Evolutionary conservation across 768 basidiomycete species (phyloP).

Genomic region (Lactifluus volemus): DNA sequence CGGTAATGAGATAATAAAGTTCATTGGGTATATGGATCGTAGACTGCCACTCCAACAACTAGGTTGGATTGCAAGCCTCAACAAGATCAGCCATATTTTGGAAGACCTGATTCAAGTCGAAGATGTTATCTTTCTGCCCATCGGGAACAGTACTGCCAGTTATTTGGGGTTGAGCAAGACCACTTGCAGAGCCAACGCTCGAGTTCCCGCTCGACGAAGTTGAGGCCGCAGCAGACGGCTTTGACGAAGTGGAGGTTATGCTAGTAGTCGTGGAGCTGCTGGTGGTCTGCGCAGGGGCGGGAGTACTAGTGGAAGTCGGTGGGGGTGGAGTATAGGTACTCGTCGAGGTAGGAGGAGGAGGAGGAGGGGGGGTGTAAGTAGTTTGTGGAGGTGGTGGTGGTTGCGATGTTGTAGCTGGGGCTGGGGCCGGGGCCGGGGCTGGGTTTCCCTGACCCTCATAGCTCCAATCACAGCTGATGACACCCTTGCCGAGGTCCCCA

Average conservation of each 20-base stretch:
- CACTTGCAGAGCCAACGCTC: neutral
- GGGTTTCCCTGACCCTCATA: neutral
- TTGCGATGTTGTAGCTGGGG: neutral
- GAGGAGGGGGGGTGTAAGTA: neutral
- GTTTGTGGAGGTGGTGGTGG: neutral
- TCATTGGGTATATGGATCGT: constrained; percentile 7
- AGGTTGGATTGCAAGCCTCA: neutral
- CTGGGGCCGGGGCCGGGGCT: neutral
- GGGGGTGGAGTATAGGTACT: neutral
- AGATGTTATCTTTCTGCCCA: neutral
- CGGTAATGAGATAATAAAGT: neutral
- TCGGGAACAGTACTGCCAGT: neutral
- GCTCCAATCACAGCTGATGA: constrained; percentile 34
- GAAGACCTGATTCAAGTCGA: neutral
- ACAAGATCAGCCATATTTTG: neutral
- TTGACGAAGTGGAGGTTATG: neutral
- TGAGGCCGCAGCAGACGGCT: neutral
- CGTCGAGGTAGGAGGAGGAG: neutral
- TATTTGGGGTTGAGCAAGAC: neutral
- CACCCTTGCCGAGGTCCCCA: constrained; percentile 28
- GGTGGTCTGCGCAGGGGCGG: neutral
- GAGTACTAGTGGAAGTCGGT: neutral
- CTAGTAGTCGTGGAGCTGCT: neutral
- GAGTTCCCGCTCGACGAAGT: neutral
- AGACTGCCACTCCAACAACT: neutral